Evolutionary conservation across 1,139 yeast genomes (phyloP), one percentile per base, ranked within the genome.

Genomic region (Casaregolazyma suthepensis): DNA sequence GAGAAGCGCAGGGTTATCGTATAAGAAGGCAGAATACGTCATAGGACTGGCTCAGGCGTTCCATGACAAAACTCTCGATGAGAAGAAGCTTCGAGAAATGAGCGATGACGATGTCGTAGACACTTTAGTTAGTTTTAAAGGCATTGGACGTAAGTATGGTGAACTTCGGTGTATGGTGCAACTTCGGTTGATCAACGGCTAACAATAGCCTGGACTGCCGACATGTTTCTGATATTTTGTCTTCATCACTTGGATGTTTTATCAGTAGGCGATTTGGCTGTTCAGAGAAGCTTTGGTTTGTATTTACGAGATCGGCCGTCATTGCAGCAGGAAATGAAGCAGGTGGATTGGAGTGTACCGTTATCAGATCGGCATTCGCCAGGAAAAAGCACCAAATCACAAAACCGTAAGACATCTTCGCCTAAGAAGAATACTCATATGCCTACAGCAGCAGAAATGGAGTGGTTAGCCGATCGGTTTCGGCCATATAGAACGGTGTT

Each of bases 171-270:
- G 12, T 46, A 46, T 17, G 46, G 31, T n/a, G n/a, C 31, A 26
- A 26, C 10, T 7, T 26, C 10, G 31, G 31, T 26, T 26, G 31
- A 26, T 26, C 2, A 22, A 9, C 12, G 6, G 26, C 52, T 52
- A 46, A 49, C 50, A 17, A 10, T 15, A 57, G 61, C 82, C 1
- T 90, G 98, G 98, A 82, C 91, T 9, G 94, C 95, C 0, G 87
- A 85, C 55, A 90, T 90, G 96, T 90, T 89, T 70, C 71, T 86
- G 17, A 66, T 85, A 19, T 88, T 89, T 64, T 85, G 87, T 0
- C 70, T 90, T 48, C 77, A 77, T 35, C 77, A 87, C 56, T 66
- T 79, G 65, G 84, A 90, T 65, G 80, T 87, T 0, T 87, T 88
- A 67, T 86, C 94, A 1, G 74, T 80, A 13, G 90, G 84, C 38